Evolutionary conservation across 257 asterid genomes (phyloP).

Genomic region (Jasminum sambac): DNA sequence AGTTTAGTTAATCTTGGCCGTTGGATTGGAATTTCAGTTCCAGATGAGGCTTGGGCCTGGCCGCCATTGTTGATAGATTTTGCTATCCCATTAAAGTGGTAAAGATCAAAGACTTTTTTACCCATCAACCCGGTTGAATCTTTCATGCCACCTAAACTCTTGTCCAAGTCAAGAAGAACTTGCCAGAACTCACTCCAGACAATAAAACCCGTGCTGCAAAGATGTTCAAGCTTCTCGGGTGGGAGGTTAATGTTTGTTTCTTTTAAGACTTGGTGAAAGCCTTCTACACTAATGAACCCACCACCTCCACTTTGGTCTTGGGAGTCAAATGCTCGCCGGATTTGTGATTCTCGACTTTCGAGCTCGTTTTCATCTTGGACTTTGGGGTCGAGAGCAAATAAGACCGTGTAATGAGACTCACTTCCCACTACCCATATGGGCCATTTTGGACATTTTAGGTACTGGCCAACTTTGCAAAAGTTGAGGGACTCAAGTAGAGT

Average conservation of each 20-base stretch:
- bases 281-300: conserved; percentile 90
- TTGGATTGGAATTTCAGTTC: conserved; percentile 59
- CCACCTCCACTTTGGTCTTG: conserved; percentile 99
- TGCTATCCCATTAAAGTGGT: conserved; percentile 95
- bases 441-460: conserved; percentile 88
- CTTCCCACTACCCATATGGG: conserved; percentile 99
- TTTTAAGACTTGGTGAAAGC: conserved; percentile 73
- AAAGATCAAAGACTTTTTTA: conserved; percentile 79
- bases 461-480: conserved; percentile 87
- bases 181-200: conserved; percentile 99
- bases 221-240: conserved; percentile 63
- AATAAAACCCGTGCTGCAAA: conserved; percentile 67
- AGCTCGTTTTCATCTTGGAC: conserved; percentile 91
- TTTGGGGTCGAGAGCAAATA: conserved; percentile 78
- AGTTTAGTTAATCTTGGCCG: conserved; percentile 79
- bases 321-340: conserved; percentile 86
- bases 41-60: conserved; percentile 39
- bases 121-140: conserved; percentile 85
- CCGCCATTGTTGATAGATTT: conserved; percentile 62
- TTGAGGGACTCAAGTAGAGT: conserved; percentile 89
- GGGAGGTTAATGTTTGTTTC: conserved; percentile 68
- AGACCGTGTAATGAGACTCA: conserved; percentile 92
- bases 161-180: conserved; percentile 73
- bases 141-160: conserved; percentile 79
- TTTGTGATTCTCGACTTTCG: conserved; percentile 70